Evolutionary conservation across 2,329 filamentous ascomycete genomes (phyloP).

Genomic region (Talaromyces atroroseus): DNA sequence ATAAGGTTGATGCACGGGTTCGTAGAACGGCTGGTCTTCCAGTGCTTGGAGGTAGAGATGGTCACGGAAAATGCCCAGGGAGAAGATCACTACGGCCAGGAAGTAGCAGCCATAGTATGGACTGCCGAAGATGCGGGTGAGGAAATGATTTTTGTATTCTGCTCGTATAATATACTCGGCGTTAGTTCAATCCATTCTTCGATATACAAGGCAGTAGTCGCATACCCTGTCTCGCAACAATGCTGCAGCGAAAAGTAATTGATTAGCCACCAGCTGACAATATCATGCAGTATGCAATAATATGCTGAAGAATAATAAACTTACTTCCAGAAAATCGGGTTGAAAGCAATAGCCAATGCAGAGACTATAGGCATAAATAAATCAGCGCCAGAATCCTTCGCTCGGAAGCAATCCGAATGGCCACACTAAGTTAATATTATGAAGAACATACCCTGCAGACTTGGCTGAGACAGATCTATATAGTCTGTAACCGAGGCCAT

Average conservation of each 20-base stretch:
- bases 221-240: constrained; percentile 74
- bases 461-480: constrained; percentile 62
- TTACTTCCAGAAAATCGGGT: constrained; percentile 99
- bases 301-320: constrained; percentile 31
- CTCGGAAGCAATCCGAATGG: constrained; percentile 7
- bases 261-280: constrained; percentile 14
- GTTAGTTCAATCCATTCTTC: constrained; percentile 10
- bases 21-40: constrained; percentile 67
- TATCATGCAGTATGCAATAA: neutral
- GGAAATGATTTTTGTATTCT: constrained; percentile 88
- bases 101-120: constrained; percentile 79
- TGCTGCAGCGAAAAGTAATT: constrained; percentile 45
- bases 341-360: constrained; percentile 78
- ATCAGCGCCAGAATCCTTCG: constrained; percentile 6
- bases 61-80: constrained; percentile 82
- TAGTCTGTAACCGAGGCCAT: constrained; percentile 35
- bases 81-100: constrained; percentile 85
- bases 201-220: neutral
- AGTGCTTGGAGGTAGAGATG: constrained; percentile 81
- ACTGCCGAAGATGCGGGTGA: constrained; percentile 82
- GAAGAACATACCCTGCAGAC: constrained; percentile 55
- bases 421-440: neutral
- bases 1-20: constrained; percentile 60
- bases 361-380: constrained; percentile 56
- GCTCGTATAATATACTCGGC: constrained; percentile 15